Base-by-base conservation (phyloP, 164 flowering plant genomes). In the grape (Vitis vinifera) region DNA sequence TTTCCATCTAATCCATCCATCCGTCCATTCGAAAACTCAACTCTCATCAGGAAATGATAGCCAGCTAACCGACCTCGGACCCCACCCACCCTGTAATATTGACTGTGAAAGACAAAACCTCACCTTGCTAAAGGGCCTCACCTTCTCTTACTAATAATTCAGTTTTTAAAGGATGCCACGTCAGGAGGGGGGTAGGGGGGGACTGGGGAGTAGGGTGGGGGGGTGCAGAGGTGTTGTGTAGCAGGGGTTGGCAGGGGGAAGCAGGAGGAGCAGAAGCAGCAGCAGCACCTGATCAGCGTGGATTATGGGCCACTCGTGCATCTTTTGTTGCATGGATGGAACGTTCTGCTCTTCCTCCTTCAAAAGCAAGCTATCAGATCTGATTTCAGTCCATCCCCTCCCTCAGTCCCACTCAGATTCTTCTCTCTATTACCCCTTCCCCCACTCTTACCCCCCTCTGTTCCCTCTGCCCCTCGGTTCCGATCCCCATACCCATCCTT, bases 201-300 rank as follows among this genome's bases (percentile, higher is more conserved):
- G 29, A 11, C 63, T 27, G n/a, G 10, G 37, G 63, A 3, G 44
- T 37, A 6, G 44, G 44, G 44, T 37, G 44, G 44, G 44, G 44
- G 7, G 44, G 44, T 3, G 44, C 44, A 37, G 44, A 37, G 44
- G 44, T 37, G 44, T 37, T 37, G 44, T 6, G 44, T 37, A 37
- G 44, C 44, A 37, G 44, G 44, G 44, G 7, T 3, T 37, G 44
- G 7, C 44, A 37, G 44, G 44, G 7, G 7, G 44, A 37, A 37
- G 44, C 44, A 37, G 44, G 7, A 37, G 44, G 6, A 37, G 44
- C 4, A 37, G 44, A 3, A 13, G 56, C 62, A 16, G 68, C 64
- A 15, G 76, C 84, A 75, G 79, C 77, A 75, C 84, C 84, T 81
- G 84, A 75, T 72, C 84, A 78, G 81, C 81, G 68, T 70, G 52